Evolutionary conservation across 805 yeast species (phyloP).

Genomic region (Yamadazyma laniorum): DNA sequence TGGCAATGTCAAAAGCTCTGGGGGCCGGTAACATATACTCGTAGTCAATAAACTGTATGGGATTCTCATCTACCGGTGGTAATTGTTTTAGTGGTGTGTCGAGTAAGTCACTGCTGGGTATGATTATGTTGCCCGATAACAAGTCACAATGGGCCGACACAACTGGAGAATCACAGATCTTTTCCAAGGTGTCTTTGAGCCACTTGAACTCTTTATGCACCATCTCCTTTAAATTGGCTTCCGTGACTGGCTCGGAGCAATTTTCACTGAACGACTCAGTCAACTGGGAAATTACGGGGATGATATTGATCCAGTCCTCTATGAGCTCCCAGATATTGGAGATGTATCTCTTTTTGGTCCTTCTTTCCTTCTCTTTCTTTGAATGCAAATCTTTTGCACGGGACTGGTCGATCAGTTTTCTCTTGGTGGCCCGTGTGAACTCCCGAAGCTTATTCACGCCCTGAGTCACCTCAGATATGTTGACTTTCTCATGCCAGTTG

Average conservation of each 20-base stretch:
- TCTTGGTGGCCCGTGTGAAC: slow-evolving; percentile 16
- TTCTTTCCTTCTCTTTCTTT: slow-evolving; percentile 11
- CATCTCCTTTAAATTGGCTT: slow-evolving; percentile 33
- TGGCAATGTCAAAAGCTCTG: slow-evolving; percentile 71
- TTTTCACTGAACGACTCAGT: slow-evolving; percentile 36
- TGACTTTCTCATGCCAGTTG: slow-evolving; percentile 61
- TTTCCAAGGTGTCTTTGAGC: slow-evolving; percentile 44
- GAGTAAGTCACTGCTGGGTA: slow-evolving; percentile 40
- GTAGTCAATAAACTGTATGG: slow-evolving; percentile 64
- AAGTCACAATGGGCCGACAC: slow-evolving; percentile 74
- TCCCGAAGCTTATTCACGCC: slow-evolving; percentile 41
- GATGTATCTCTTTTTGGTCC: slow-evolving; percentile 28
- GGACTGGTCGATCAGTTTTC: slow-evolving; percentile 10
- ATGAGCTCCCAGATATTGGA: slow-evolving; percentile 59
- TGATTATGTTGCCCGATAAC: slow-evolving; percentile 68
- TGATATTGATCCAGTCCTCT: slow-evolving; percentile 58
- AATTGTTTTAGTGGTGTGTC: slow-evolving; percentile 10
- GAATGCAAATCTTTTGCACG: slow-evolving; percentile 1
- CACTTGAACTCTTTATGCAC: slow-evolving; percentile 54
- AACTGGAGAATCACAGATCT: slow-evolving; percentile 42
- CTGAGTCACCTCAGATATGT: slow-evolving; percentile 45
- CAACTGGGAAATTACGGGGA: slow-evolving; percentile 50
- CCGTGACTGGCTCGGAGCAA: slow-evolving; percentile 19
- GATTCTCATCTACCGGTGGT: slow-evolving; percentile 27
- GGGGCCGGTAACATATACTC: slow-evolving; percentile 74